Conservation (phyloP, 2,329 filamentous ascomycete species). For the Epichloe hybrida region DNA sequence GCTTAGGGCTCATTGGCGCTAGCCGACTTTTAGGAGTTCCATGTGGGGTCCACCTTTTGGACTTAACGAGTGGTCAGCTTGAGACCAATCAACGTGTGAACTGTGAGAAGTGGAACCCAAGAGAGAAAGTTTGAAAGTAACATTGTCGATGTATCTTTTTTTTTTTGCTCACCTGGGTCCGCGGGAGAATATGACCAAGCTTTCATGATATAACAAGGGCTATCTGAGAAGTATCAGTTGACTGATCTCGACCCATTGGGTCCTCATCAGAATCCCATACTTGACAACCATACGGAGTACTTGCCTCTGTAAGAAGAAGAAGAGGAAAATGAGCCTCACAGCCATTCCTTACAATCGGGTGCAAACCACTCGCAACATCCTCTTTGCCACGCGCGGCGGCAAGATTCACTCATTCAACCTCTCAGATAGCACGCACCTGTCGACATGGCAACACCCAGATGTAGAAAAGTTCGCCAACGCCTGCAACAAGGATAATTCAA, state of each 20-base stretch:
- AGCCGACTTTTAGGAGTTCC: constrained; percentile 9
- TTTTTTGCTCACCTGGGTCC: background rate
- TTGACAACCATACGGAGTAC: background rate
- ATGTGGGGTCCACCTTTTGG: background rate
- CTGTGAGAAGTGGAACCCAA: background rate
- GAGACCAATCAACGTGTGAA: background rate
- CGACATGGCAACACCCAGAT: constrained; percentile 45
- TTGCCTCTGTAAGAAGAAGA: background rate
- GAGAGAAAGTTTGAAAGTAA: background rate
- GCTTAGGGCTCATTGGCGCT: constrained; percentile 26
- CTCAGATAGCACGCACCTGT: constrained; percentile 42
- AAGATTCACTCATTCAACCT: constrained; percentile 55
- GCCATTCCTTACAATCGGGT: constrained; percentile 54
- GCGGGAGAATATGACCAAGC: background rate
- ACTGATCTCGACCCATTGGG: background rate
- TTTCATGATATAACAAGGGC: background rate
- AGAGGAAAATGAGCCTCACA: constrained; percentile 2
- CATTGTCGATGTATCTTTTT: background rate
- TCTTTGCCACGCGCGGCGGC: constrained; percentile 64
- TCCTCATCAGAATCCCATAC: background rate
- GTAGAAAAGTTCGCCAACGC: constrained; percentile 19
- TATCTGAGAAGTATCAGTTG: background rate
- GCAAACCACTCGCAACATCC: constrained; percentile 36
- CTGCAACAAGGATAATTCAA: constrained; percentile 10
- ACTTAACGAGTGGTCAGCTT: background rate